Evolutionary conservation across 345 rosid genomes (phyloP).

Genomic region (Mallotus nudiflorus): DNA sequence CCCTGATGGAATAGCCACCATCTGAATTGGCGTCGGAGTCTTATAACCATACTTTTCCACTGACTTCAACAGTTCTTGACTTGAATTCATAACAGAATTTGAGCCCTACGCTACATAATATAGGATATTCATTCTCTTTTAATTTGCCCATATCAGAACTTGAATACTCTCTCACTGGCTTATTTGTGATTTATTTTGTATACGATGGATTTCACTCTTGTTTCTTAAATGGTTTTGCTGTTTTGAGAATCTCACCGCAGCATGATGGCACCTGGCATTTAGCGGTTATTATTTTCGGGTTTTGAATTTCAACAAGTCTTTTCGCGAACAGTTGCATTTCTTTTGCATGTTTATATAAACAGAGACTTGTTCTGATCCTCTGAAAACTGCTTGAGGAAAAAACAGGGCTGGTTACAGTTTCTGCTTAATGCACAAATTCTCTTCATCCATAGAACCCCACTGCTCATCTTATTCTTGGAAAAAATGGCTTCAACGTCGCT

Average conservation of each 20-base stretch:
- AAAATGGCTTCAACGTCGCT: slow-evolving; percentile 56
- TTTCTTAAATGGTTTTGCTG: too few relatives aligned
- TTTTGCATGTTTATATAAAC: background rate
- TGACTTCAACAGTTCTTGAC: slow-evolving; percentile 80
- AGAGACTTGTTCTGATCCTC: background rate
- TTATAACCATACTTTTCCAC: slow-evolving; percentile 89
- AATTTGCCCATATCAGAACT: too few relatives aligned
- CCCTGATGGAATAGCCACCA: slow-evolving; percentile 91
- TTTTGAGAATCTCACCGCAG: background rate
- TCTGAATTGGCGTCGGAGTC: slow-evolving; percentile 86
- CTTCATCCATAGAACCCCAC: background rate
- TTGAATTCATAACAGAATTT: too few relatives aligned
- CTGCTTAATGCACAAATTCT: background rate
- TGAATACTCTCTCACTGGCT: too few relatives aligned
- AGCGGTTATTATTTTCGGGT: slow-evolving; percentile 24
- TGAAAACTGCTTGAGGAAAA: background rate
- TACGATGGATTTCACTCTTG: too few relatives aligned
- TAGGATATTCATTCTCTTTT: too few relatives aligned
- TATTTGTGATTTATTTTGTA: too few relatives aligned
- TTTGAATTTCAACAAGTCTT: background rate
- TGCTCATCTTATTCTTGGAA: background rate
- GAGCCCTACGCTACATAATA: too few relatives aligned
- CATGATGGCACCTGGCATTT: background rate
- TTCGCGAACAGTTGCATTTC: slow-evolving; percentile 2
- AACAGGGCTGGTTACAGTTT: background rate